Base-by-base conservation (phyloP, 2,329 filamentous ascomycete species). In the Botrytis deweyae region DNA sequence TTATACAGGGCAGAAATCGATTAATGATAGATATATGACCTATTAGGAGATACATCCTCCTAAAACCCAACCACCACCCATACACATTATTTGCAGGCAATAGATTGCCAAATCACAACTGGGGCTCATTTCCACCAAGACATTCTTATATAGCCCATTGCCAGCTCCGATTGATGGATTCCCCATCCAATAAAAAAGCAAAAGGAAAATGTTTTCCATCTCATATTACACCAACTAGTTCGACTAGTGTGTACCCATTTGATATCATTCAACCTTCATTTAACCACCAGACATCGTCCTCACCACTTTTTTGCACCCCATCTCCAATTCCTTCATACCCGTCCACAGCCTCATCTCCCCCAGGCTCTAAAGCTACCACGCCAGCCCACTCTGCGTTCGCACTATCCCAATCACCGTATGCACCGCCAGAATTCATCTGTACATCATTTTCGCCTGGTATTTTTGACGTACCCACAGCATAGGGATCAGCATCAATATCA, bases 221-320 rank as follows among this genome's bases (percentile, higher is more conserved):
- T 42, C 25, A 4, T 46, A 33, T 65, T 9, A 25, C 20, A 46
- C 38, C 62, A 44, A 42, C 16, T 1, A 12, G 44, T 6, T 4
- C 38, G 18, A 40, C 5, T 7, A 20, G 10, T 20, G 1, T n/a
- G 29, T 22, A 33, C 16, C 18, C 42, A 46, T 16, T 16, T 4
- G 12, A 22, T 3, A 14, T 22, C 9, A 9, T 16, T 29, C 8
- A n/a, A 67, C 22, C 33, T 44, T n/a, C 22, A 29, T 16, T 10
- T 22, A 49, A 55, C 65, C 65, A 68, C 65, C 65, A 68, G 38
- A 68, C 33, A 40, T 68, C 46, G 20, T 55, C 46, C 46, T 55
- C 65, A 8, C 4, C 18, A 29, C n/a, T 9, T 22, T 25, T 55
- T 49, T 20, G 14, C 5, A 1, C 46, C 46, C 33, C 25, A n/a